Percentiles rank a stretch among this genome's conserved stretches.
Evolutionary conservation across 139 green algal genomes (phyloP).

Genomic region (Chlorella sorokiniana): DNA sequence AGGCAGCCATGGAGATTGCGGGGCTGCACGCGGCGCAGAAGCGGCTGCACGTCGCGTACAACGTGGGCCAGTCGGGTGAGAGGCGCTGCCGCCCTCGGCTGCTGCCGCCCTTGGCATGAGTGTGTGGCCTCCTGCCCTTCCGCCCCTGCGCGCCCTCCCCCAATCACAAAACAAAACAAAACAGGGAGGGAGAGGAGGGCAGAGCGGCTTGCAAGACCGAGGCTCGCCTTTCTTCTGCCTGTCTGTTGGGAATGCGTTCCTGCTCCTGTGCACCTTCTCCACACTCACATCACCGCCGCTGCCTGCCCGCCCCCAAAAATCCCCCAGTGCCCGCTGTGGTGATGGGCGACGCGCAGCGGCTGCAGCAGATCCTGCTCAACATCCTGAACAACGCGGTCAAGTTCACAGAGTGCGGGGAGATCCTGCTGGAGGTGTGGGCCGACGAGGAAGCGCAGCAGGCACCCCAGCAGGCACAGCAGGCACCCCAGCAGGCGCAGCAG

Average conservation of each 20-base stretch:
- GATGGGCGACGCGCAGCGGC: constrained; percentile 71
- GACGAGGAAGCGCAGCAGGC: constrained; percentile 14
- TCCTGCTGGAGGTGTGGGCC: constrained; percentile 75
- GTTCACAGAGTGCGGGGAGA: constrained; percentile 81
- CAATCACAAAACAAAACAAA: too few relatives aligned
- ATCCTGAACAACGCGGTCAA: constrained; percentile 90
- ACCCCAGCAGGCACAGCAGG: constrained; percentile 19
- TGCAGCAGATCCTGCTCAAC: constrained; percentile 90
- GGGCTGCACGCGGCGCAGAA: constrained; percentile 74
- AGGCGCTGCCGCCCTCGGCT: neutral
- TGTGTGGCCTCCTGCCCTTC: too few relatives aligned
- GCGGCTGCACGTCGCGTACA: constrained; percentile 78
- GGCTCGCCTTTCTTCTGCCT: too few relatives aligned
- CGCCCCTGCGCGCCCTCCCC: too few relatives aligned
- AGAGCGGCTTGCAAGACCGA: too few relatives aligned
- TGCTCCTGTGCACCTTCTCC: neutral
- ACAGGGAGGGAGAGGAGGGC: too few relatives aligned
- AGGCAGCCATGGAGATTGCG: constrained; percentile 86
- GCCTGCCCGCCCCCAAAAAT: neutral
- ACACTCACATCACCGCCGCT: neutral
- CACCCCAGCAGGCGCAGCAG: neutral
- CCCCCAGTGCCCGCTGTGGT: constrained; percentile 40
- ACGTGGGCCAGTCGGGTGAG: constrained; percentile 47
- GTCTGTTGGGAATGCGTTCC: too few relatives aligned
- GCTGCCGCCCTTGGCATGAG: neutral